A percentile compares a stretch with the other conserved stretches of the same genome.
Evolutionary conservation across 2,329 filamentous ascomycete species (phyloP).

Genomic region (Boeremia lycopersici): DNA sequence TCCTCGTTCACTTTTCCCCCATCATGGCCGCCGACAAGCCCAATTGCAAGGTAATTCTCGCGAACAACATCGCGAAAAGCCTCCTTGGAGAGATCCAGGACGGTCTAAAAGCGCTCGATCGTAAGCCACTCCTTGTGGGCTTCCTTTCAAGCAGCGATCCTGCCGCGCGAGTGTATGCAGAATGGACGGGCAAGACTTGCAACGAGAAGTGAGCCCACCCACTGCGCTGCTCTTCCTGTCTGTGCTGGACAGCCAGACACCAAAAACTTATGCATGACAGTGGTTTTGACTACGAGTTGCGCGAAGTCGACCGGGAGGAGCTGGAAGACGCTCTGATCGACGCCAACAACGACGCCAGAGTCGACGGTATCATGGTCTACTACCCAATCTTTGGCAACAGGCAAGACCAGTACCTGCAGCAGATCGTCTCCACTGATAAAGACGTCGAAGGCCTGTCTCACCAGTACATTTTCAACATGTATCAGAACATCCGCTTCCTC

Average conservation of each 20-base stretch:
- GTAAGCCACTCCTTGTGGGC: conserved; percentile 80
- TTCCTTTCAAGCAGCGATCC: conserved; percentile 93
- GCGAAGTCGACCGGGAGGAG: conserved; percentile 80
- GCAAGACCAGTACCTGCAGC: conserved; percentile 94
- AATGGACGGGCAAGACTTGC: conserved; percentile 97
- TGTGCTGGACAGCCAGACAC: neutral
- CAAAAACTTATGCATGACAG: conserved; percentile 52
- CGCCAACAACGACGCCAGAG: conserved; percentile 76
- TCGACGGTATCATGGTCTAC: conserved; percentile 96
- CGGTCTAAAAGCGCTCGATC: conserved; percentile 73
- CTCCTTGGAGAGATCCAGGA: conserved; percentile 79
- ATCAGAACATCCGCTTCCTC: conserved; percentile 95
- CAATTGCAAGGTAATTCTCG: conserved; percentile 90
- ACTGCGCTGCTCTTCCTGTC: conserved; percentile 15
- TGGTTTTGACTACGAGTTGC: conserved; percentile 88
- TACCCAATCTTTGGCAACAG: conserved; percentile 93
- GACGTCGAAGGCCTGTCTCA: conserved; percentile 96
- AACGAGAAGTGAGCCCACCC: conserved; percentile 79
- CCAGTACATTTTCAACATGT: conserved; percentile 98
- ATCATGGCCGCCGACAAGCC: conserved; percentile 48
- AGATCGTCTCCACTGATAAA: conserved; percentile 86
- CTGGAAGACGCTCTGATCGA: conserved; percentile 87
- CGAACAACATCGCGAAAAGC: conserved; percentile 82
- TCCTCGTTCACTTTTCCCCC: conserved; percentile 20
- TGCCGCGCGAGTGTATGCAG: conserved; percentile 89